These are phyloP conservation scores for Clavispora santaluciae DNA, from an alignment of 805 yeast genomes.

Conservation along the genomic window DNA sequence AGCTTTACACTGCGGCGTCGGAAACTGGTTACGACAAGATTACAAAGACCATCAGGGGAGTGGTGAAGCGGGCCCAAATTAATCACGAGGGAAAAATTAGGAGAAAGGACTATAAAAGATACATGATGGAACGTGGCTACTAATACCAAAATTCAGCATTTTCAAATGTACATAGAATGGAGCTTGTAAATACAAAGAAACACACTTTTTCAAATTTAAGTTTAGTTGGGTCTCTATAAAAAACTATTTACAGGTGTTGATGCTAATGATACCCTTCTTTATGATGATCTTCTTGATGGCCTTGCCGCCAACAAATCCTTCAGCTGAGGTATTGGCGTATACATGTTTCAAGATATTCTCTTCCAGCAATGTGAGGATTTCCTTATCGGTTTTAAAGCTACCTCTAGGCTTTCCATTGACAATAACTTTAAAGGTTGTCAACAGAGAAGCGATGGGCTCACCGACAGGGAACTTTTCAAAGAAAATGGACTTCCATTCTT, in stretches of 20 bases:
- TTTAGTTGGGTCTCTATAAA: not conserved
- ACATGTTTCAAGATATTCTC: slow-evolving; percentile 48
- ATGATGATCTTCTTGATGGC: slow-evolving; percentile 49
- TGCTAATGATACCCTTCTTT: slow-evolving; percentile 47
- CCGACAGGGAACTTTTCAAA: slow-evolving; percentile 61
- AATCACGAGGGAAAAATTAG: slow-evolving; percentile 37
- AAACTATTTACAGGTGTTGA: slow-evolving; percentile 24
- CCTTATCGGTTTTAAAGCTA: slow-evolving; percentile 33
- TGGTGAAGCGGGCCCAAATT: slow-evolving; percentile 33
- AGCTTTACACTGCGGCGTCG: slow-evolving; percentile 26
- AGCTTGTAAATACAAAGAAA: slow-evolving; percentile 4
- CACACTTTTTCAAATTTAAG: not conserved
- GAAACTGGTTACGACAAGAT: slow-evolving; percentile 28
- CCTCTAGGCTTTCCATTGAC: slow-evolving; percentile 69
- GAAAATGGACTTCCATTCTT: slow-evolving; percentile 47
- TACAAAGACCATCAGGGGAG: slow-evolving; percentile 27
- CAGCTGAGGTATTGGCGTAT: slow-evolving; percentile 4
- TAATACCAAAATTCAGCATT: slow-evolving; percentile 8
- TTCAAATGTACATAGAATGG: slow-evolving; percentile 1
- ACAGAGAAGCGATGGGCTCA: slow-evolving; percentile 36
- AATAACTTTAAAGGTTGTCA: slow-evolving; percentile 51
- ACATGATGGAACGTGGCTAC: slow-evolving; percentile 29
- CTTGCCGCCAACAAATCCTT: slow-evolving; percentile 39
- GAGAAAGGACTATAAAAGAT: slow-evolving; percentile 29
- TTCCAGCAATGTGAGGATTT: slow-evolving; percentile 34